A percentile compares a stretch with the other conserved stretches of the same genome.
Conservation (phyloP, 768 basidiomycete species). For the Postia placenta region DNA sequence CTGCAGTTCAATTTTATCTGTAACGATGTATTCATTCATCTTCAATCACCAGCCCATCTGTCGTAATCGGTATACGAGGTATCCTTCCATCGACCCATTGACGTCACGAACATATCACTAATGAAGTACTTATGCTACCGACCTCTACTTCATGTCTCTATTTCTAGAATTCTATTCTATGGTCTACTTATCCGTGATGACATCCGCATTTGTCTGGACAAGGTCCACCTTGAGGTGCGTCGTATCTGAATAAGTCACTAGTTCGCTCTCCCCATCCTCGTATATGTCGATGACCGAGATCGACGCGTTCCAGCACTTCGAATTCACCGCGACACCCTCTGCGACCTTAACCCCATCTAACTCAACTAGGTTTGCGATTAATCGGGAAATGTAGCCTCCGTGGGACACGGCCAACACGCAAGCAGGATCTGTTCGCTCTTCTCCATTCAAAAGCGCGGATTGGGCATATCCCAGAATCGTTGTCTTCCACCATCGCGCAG, state of each 20-base stretch:
- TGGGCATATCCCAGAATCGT: constrained; percentile 30
- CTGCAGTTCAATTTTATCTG: neutral
- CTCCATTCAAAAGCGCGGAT: neutral
- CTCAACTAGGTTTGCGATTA: constrained; percentile 44
- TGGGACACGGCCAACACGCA: constrained; percentile 61
- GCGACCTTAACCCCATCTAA: constrained; percentile 33
- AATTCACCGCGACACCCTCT: constrained; percentile 23
- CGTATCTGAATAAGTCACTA: constrained; percentile 51
- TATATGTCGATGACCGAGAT: constrained; percentile 56
- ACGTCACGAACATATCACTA: too few species aligned
- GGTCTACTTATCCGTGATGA: neutral
- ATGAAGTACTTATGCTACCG: too few species aligned
- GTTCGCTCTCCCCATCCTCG: constrained; percentile 27
- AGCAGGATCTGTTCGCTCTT: constrained; percentile 17
- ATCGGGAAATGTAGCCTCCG: constrained; percentile 52
- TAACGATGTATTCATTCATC: too few species aligned
- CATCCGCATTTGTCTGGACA: constrained; percentile 15
- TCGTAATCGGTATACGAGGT: too few species aligned
- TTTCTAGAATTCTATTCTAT: neutral
- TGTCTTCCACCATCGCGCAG: constrained; percentile 55
- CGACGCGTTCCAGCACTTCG: constrained; percentile 44
- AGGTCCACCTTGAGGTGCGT: constrained; percentile 40
- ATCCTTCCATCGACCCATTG: too few species aligned
- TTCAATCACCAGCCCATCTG: too few species aligned
- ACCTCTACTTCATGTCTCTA: neutral